A percentile compares a stretch with the other conserved stretches of the same genome.
These are phyloP conservation scores for Lepidium aucheri DNA, from an alignment of 345 rosid species.

Conservation along the genomic window DNA sequence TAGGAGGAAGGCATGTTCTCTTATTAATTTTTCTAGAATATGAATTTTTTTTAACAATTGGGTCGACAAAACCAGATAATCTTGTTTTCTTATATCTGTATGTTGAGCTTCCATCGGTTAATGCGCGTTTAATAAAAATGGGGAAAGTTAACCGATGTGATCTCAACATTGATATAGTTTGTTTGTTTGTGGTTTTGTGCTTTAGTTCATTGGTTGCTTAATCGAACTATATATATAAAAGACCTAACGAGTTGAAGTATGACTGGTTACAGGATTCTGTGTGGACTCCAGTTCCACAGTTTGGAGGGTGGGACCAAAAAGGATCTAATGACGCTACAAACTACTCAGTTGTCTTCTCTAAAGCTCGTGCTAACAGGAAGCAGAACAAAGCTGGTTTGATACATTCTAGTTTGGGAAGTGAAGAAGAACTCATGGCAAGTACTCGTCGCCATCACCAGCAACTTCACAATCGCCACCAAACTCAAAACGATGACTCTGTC, in stretches of 20 bases:
- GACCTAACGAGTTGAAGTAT: neutral
- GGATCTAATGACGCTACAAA: slow-evolving; percentile 33
- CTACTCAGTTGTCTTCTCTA: slow-evolving; percentile 57
- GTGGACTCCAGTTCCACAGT: slow-evolving; percentile 59
- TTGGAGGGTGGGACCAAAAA: slow-evolving; percentile 73
- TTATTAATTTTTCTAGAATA: neutral
- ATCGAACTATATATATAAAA: neutral
- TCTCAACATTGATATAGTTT: neutral
- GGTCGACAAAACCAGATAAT: too few species aligned
- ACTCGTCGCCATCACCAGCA: slow-evolving; percentile 20
- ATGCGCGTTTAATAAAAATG: slow-evolving; percentile 16
- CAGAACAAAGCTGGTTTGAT: slow-evolving; percentile 38
- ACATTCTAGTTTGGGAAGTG: slow-evolving; percentile 44
- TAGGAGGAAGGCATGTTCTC: slow-evolving; percentile 24
- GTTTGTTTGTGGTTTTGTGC: neutral
- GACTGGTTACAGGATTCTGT: slow-evolving; percentile 29
- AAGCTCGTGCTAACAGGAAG: slow-evolving; percentile 68
- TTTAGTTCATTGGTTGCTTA: neutral
- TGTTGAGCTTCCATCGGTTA: slow-evolving; percentile 24
- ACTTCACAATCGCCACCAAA: slow-evolving; percentile 15
- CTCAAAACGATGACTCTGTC: slow-evolving; percentile 40
- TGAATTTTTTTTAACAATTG: neutral
- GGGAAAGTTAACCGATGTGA: slow-evolving; percentile 26
- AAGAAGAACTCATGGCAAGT: slow-evolving; percentile 35
- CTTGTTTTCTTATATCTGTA: too few species aligned